Evolutionary conservation across 1,139 yeast genomes (phyloP).

Genomic region (Lodderomyces margitis): DNA sequence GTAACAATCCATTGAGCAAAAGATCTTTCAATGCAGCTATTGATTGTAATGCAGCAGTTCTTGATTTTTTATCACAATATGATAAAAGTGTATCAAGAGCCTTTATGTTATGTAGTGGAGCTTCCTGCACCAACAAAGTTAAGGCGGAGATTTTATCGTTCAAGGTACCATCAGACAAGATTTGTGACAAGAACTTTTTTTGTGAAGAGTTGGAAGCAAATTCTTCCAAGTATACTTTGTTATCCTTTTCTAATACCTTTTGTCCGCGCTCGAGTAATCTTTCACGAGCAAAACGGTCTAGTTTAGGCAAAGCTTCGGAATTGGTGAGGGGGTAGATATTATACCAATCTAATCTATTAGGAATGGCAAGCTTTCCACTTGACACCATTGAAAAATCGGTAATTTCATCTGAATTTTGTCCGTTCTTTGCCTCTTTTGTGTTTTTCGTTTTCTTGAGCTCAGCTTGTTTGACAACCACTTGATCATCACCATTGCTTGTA

Average conservation of each 20-base stretch:
- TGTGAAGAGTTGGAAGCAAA: slow-evolving; percentile 81
- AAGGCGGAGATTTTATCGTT: slow-evolving; percentile 94
- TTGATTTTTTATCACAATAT: slow-evolving; percentile 85
- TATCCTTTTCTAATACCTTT: slow-evolving; percentile 65
- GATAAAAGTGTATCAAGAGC: slow-evolving; percentile 75
- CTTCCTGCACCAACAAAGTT: slow-evolving; percentile 88
- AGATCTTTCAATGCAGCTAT: slow-evolving; percentile 89
- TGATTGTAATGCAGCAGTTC: slow-evolving; percentile 91
- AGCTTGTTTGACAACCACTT: slow-evolving; percentile 18
- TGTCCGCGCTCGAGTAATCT: slow-evolving; percentile 67
- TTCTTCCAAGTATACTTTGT: slow-evolving; percentile 69
- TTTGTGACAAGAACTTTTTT: slow-evolving; percentile 84
- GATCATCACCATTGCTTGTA: slow-evolving; percentile 15
- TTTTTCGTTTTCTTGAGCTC: slow-evolving; percentile 16
- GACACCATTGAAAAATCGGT: slow-evolving; percentile 54
- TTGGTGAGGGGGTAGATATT: slow-evolving; percentile 37
- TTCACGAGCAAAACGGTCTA: slow-evolving; percentile 50
- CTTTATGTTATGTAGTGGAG: slow-evolving; percentile 86
- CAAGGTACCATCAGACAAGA: slow-evolving; percentile 88
- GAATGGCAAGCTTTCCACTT: slow-evolving; percentile 56
- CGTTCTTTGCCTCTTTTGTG: slow-evolving; percentile 6
- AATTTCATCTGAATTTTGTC: slow-evolving; percentile 37
- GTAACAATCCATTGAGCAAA: slow-evolving; percentile 72
- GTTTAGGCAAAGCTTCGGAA: slow-evolving; percentile 37
- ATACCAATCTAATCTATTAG: slow-evolving; percentile 77